Evolutionary conservation across 495 filamentous ascomycete genomes (phyloP).

Genomic region (Aspergillus incahuasiensis): DNA sequence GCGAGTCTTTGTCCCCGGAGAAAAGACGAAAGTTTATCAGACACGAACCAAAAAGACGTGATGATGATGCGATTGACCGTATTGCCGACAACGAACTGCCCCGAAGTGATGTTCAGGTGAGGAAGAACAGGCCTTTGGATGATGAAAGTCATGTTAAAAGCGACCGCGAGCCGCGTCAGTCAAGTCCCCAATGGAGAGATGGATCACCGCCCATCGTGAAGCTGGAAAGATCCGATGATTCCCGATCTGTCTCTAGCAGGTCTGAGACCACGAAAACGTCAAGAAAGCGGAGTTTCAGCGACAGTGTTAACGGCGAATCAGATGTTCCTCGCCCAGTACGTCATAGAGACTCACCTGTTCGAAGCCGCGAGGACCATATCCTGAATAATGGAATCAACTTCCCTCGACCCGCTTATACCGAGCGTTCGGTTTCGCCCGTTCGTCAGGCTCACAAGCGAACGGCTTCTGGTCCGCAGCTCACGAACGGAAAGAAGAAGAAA

Average conservation of each 20-base stretch:
- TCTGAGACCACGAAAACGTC: conserved; percentile 20
- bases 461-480: conserved; percentile 55
- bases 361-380: conserved; percentile 26
- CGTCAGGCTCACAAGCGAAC: conserved; percentile 57
- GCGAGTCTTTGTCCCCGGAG: conserved; percentile 63
- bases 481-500: conserved; percentile 33
- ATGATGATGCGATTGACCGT: conserved; percentile 55
- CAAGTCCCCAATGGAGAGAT: conserved; percentile 23
- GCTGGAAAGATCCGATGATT: conserved; percentile 34
- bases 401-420: conserved; percentile 36
- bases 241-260: conserved; percentile 21
- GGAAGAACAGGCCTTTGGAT: conserved; percentile 33
- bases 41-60: conserved; percentile 49
- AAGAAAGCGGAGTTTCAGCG: conserved; percentile 42
- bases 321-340: conserved; percentile 24
- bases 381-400: conserved; percentile 21
- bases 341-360: conserved; percentile 18
- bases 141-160: conserved; percentile 21
- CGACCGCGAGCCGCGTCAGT: conserved; percentile 24
- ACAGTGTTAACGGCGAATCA: conserved; percentile 35
- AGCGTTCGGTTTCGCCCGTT: conserved; percentile 60
- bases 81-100: conserved; percentile 30
- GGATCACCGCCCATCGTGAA: conserved; percentile 33
- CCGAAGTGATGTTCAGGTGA: conserved; percentile 22
- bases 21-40: conserved; percentile 66